Conservation (phyloP, 306 rosid genomes). For the Glycine latifolia region DNA sequence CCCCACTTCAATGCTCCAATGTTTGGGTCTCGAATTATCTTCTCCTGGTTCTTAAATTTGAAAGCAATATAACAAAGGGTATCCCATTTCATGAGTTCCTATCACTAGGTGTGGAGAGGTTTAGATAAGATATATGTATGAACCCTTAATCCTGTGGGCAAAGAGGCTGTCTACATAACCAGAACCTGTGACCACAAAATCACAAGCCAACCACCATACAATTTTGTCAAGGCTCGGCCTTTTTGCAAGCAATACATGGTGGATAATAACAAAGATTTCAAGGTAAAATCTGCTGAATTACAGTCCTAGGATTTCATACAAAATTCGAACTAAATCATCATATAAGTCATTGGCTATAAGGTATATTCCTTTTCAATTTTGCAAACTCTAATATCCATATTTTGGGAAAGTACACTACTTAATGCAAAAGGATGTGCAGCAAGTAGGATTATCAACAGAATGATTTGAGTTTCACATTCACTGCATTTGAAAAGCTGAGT, state of each 20-base stretch:
- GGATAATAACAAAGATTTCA: too few relatives aligned
- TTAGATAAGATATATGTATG: not conserved
- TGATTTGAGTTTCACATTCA: not conserved
- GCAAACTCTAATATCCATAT: not conserved
- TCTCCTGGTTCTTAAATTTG: not conserved
- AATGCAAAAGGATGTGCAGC: not conserved
- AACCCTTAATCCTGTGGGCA: not conserved
- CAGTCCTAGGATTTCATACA: not conserved
- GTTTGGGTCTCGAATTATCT: not conserved
- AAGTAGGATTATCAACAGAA: not conserved
- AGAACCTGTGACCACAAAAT: conserved; percentile 5
- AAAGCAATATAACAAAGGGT: conserved; percentile 11
- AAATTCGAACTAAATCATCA: not conserved
- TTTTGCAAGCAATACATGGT: too few relatives aligned
- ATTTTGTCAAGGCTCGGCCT: not conserved
- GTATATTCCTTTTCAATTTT: not conserved
- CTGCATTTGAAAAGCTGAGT: not conserved
- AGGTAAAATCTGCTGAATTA: not conserved
- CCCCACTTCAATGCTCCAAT: not conserved
- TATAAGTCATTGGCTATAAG: conserved; percentile 5
- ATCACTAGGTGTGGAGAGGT: not conserved
- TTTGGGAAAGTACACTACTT: not conserved
- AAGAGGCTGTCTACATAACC: not conserved
- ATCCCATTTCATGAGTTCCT: conserved; percentile 10
- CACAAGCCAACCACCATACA: conserved; percentile 2